phyloP scores from a whole-genome alignment of 2,329 filamentous ascomycete species.

The Pseudogymnoascus sp. region DNA sequence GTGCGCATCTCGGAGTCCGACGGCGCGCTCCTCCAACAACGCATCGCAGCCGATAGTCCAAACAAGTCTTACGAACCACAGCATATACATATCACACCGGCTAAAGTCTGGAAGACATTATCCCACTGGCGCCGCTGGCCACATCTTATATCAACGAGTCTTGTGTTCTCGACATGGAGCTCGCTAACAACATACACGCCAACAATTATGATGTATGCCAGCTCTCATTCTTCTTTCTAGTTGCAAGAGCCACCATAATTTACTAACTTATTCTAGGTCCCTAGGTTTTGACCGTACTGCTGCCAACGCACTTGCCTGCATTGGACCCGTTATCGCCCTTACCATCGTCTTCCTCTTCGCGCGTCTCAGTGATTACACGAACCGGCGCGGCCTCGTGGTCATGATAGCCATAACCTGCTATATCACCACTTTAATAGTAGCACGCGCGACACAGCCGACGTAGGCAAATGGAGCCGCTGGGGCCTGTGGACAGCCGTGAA shows the following conservation, averaged over 20 bases:
- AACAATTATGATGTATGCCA: slow-evolving; percentile 22
- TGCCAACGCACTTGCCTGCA: slow-evolving; percentile 27
- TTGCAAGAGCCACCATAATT: background rate
- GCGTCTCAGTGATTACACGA: slow-evolving; percentile 24
- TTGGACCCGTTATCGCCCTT: slow-evolving; percentile 17
- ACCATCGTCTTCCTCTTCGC: slow-evolving; percentile 14
- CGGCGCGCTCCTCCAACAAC: slow-evolving; percentile 35
- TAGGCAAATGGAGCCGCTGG: slow-evolving; percentile 9
- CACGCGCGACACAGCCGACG: slow-evolving; percentile 24
- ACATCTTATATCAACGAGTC: slow-evolving; percentile 23
- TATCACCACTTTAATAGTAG: slow-evolving; percentile 31
- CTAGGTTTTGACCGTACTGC: slow-evolving; percentile 21
- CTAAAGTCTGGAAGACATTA: slow-evolving; percentile 9
- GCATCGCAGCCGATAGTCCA: slow-evolving; percentile 37
- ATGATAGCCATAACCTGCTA: slow-evolving; percentile 32
- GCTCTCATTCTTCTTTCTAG: background rate
- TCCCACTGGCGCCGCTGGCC: slow-evolving; percentile 23
- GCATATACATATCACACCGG: slow-evolving; percentile 30
- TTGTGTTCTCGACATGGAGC: slow-evolving; percentile 19
- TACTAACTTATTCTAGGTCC: slow-evolving; percentile 12
- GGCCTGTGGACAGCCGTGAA: slow-evolving; percentile 15
- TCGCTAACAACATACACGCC: slow-evolving; percentile 27
- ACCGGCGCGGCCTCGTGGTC: slow-evolving; percentile 30
- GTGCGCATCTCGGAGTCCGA: slow-evolving; percentile 19
- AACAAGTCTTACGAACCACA: slow-evolving; percentile 28